Evolutionary conservation across 805 yeast species (phyloP).

Genomic region (Torulaspora microellipsoides): DNA sequence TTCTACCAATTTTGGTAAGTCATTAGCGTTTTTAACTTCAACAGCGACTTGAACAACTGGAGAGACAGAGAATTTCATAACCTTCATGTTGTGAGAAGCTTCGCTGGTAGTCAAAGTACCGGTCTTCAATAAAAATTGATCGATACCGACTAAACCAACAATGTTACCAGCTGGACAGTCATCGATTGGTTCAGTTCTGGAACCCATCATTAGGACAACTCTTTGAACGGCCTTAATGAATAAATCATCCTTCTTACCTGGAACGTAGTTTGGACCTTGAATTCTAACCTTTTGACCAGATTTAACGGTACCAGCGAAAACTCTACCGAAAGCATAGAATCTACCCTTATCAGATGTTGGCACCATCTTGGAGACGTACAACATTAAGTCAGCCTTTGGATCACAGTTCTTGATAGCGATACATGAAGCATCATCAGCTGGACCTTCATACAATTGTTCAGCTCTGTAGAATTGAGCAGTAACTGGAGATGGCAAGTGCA

Average conservation of each 20-base stretch:
- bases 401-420: conserved; percentile 96
- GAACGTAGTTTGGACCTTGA: conserved; percentile 99
- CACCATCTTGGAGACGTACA: conserved; percentile 99
- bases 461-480: conserved; percentile 99
- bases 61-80: conserved; percentile 99
- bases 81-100: conserved; percentile 98
- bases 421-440: conserved; percentile 86
- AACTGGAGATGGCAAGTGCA: conserved; percentile 99
- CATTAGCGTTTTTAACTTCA: conserved; percentile 99
- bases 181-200: conserved; percentile 95
- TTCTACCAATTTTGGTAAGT: conserved; percentile 98
- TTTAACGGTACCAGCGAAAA: conserved; percentile 98
- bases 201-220: conserved; percentile 99
- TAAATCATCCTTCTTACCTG: conserved; percentile 97
- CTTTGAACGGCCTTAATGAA: conserved; percentile 97
- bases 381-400: conserved; percentile 96
- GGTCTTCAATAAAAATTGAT: conserved; percentile 98
- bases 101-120: conserved; percentile 98
- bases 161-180: conserved; percentile 99
- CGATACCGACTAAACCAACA: conserved; percentile 99
- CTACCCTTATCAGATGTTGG: conserved; percentile 99
- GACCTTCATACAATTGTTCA: conserved; percentile 98
- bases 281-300: conserved; percentile 99
- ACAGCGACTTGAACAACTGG: conserved; percentile 99
- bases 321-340: conserved; percentile 99